A percentile compares a stretch with the other conserved stretches of the same genome.
Evolutionary conservation across 2,329 filamentous ascomycete species (phyloP).

Genomic region (Colletotrichum tanaceti): DNA sequence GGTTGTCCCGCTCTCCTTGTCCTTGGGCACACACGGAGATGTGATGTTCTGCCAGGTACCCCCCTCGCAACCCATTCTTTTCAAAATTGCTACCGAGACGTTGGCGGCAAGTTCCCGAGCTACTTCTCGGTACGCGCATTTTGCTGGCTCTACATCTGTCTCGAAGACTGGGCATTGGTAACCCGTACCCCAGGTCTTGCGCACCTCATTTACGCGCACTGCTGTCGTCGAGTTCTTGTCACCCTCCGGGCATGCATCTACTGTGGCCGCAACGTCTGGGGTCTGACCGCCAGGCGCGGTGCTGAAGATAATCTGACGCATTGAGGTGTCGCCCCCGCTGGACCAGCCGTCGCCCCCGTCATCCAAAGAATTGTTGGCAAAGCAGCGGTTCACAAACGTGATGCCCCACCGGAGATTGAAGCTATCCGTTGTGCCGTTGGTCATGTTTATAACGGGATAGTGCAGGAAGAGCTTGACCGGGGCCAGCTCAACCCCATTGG

Average conservation of each 20-base stretch:
- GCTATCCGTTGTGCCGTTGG: slow-evolving; percentile 6
- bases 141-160: neutral
- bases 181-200: neutral
- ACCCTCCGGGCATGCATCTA: slow-evolving; percentile 7
- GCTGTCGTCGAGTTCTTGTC: neutral
- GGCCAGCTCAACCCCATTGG: neutral
- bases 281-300: slow-evolving; percentile 9
- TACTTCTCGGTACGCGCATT: neutral
- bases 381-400: neutral
- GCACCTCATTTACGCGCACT: neutral
- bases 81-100: neutral
- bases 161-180: slow-evolving; percentile 4
- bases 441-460: slow-evolving; percentile 6
- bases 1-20: neutral
- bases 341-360: neutral
- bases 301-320: neutral
- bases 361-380: neutral
- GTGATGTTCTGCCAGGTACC: slow-evolving; percentile 17
- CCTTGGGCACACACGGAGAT: neutral
- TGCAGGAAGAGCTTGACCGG: slow-evolving; percentile 1
- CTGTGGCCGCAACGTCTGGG: slow-evolving; percentile 9
- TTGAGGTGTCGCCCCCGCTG: too few relatives aligned
- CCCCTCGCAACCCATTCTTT: slow-evolving; percentile 11
- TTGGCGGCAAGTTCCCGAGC: slow-evolving; percentile 20
- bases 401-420: slow-evolving; percentile 1